A percentile compares a stretch with the other conserved stretches of the same genome.
These are phyloP conservation scores for Lagerstroemia fauriei DNA, from an alignment of 441 rosid genomes.

Conservation along the genomic window DNA sequence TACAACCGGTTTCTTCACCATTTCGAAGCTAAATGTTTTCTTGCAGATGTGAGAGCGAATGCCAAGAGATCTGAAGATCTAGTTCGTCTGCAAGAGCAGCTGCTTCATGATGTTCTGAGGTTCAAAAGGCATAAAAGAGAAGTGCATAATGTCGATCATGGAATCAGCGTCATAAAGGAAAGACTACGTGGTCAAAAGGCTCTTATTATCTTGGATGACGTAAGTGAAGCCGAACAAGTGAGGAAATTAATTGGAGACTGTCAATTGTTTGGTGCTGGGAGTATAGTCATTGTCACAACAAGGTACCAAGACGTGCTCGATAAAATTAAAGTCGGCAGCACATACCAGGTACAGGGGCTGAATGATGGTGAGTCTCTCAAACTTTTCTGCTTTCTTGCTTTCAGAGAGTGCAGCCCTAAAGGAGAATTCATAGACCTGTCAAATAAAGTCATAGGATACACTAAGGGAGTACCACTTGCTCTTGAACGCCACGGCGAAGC, in stretches of 20 bases:
- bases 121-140: not conserved
- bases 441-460: not conserved
- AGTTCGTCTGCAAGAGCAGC: not conserved
- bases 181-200: constrained; percentile 8
- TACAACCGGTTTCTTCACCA: not conserved
- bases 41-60: constrained; percentile 5
- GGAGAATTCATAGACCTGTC: not conserved
- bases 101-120: constrained; percentile 13
- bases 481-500: not conserved
- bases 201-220: constrained; percentile 34
- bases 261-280: constrained; percentile 4
- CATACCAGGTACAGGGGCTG: not conserved
- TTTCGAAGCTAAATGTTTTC: constrained; percentile 25
- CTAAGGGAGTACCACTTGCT: constrained; percentile 11
- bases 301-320: not conserved
- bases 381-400: not conserved
- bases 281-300: constrained; percentile 9
- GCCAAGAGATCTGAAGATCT: not conserved
- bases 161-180: constrained; percentile 4
- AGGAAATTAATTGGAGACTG: constrained; percentile 2
- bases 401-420: not conserved
- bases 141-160: not conserved
- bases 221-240: constrained; percentile 12
- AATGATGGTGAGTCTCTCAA: not conserved
- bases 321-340: not conserved